phyloP scores from a whole-genome alignment of 140 eudicot genomes.

The Bidens hawaiensis region DNA sequence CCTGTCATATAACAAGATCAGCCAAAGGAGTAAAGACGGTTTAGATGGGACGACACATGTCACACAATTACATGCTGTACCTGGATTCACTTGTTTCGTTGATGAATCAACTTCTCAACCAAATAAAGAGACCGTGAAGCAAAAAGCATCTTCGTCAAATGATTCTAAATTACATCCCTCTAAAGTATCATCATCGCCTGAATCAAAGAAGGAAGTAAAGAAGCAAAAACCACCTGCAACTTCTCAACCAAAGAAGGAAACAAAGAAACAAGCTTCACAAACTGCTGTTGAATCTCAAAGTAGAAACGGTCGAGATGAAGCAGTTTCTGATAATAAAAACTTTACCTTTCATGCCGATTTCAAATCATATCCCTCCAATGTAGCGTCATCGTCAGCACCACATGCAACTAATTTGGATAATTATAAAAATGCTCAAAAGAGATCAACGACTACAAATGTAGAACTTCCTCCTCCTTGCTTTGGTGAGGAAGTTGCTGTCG shows the following conservation, averaged over 20 bases:
- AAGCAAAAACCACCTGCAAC: no score
- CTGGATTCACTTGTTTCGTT: conserved; percentile 70
- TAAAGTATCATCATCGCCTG: no score
- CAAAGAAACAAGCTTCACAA: conserved; percentile 13
- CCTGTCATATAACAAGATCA: conserved; percentile 64
- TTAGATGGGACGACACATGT: conserved; percentile 64
- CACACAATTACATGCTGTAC: conserved; percentile 64
- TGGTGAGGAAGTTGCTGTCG: conserved; percentile 70
- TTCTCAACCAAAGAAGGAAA: no score
- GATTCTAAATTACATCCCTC: no score
- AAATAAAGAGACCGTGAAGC: conserved; percentile 37
- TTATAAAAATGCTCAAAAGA: conserved; percentile 22
- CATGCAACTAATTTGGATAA: conserved; percentile 26
- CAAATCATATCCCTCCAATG: conserved; percentile 32
- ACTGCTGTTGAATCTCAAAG: conserved; percentile 29
- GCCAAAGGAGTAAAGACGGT: conserved; percentile 42
- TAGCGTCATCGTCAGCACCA: not conserved
- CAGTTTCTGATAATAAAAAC: conserved; percentile 26
- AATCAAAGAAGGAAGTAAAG: conserved; percentile 31
- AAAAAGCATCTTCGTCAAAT: no score
- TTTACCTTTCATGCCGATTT: conserved; percentile 22
- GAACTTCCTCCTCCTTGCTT: conserved; percentile 32
- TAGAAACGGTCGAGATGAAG: conserved; percentile 30
- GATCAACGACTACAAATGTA: conserved; percentile 21
- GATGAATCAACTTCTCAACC: conserved; percentile 48